Base-by-base conservation (phyloP, 202 grass and related monocot species). In the Sporobolus alterniflorus region DNA sequence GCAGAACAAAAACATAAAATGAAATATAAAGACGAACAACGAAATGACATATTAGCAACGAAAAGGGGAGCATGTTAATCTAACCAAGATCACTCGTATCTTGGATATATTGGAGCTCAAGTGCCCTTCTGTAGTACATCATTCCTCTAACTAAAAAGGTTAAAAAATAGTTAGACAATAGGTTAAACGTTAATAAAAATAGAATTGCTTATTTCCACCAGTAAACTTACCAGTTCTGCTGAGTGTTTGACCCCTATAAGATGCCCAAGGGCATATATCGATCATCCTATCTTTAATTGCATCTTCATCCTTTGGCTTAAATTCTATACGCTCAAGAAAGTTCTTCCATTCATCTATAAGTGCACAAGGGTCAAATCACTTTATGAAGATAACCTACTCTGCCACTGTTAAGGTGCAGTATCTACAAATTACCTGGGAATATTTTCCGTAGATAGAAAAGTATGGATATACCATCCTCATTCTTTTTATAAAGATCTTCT, bases 41-140 rank as follows among this genome's bases (percentile, higher is more conserved):
- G 36, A 39, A 39, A 39, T 39, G 36, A 43, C 10, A 51, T 48
- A 32, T 73, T 14, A 28, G 65, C 39, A 65, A 77, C 31, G 18
- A 76, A 64, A 65, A 77, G 1, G 13, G 32, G 39, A 57, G 80
- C 57, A 16, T 15, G 74, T 73, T 60, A 52, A 65, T 86, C 83
- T 86, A 55, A 99, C 96, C 87, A 48, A 20, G 42, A 89, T 92
- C 78, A 9, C 41, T 40, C 36, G 36, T 77, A 77, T 99, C 96
- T 73, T 96, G 87, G n/a, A 49, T 61, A 56, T n/a, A 96, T 60
- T 99, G 97, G 77, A 89, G 71, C 69, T 92, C 66, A 82, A 99
- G 91, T 66, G 97, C 97, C 41, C 5, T 83, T 71, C 84, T 91
- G 22, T 99, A 99, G 81, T 99, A 99, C 97, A 99, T 99, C 91